Base-by-base conservation (phyloP, 441 rosid genomes). In the Dalechampia spathulata region DNA sequence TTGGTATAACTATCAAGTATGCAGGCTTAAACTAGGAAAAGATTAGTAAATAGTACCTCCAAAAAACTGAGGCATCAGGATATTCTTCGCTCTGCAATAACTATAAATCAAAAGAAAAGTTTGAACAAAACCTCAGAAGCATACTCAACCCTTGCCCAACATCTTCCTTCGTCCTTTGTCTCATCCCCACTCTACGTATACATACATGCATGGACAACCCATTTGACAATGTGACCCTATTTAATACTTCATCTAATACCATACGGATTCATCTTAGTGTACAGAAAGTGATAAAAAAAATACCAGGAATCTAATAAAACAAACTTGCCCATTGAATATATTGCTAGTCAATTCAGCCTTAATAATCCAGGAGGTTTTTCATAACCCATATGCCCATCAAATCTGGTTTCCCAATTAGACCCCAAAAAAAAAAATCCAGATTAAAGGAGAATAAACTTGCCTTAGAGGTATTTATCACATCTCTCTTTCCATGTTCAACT, bases 401-500 rank as follows among this genome's bases (percentile, higher is more conserved):
- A n/a, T 36, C 36, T 2, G 14, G 19, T 32, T 23, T 58, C 49
- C 38, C 39, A 26, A 6, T 45, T 16, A 38, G 30, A 37, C 13
- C 10, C 20, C 17, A 40, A 49, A 21, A 39, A 27, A 9, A 12
- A 4, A 54, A 17, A 51, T 38, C 44, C 28, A 23, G 23, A 6
- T 16, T 22, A 41, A 10, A 28, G 17, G 9, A 13, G 36, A 10
- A 48, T 52, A 47, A 52, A 43, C 27, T 49, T 44, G 76, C 84
- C 73, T 72, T 54, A 20, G 50, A 42, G 27, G 51, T 41, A 27
- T 57, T 38, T 28, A 34, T 49, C 45, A 47, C 39, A 32, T 58
- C 70, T 53, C 11, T 30, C 66, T 65, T 72, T 47, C 36, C 64
- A 55, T 60, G 64, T 53, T 61, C 71, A 58, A 64, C 67, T 73